Conservation (phyloP, 768 basidiomycete genomes). For the Holtermanniella nyarrowii region DNA sequence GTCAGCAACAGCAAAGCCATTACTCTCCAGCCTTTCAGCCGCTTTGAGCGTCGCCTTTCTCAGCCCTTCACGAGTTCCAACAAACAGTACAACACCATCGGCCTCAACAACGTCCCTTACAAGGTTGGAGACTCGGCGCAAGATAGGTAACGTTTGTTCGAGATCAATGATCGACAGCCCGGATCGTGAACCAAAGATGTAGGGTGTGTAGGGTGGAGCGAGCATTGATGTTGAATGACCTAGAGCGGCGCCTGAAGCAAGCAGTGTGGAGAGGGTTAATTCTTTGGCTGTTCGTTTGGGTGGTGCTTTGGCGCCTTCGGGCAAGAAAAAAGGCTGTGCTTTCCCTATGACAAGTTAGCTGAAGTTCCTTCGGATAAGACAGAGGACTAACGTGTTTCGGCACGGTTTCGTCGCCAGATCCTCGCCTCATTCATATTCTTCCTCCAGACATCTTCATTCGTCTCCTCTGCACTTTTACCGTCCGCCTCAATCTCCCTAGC, state of each 20-base stretch:
- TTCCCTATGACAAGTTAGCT: slow-evolving; percentile 1
- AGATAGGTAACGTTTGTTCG: slow-evolving; percentile 80
- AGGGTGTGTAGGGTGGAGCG: slow-evolving; percentile 85
- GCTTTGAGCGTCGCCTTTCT: slow-evolving; percentile 65
- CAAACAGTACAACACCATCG: slow-evolving; percentile 77
- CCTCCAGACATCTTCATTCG: slow-evolving; percentile 30
- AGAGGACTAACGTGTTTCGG: slow-evolving; percentile 10
- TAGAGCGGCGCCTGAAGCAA: slow-evolving; percentile 87
- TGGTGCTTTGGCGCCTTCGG: neutral
- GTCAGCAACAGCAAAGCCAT: slow-evolving; percentile 77
- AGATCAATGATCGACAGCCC: slow-evolving; percentile 89
- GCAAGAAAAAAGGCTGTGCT: slow-evolving; percentile 9
- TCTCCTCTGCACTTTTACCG: slow-evolving; percentile 6
- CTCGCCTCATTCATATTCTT: slow-evolving; percentile 29
- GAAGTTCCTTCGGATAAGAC: neutral
- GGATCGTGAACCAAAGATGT: slow-evolving; percentile 82
- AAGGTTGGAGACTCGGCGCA: slow-evolving; percentile 80
- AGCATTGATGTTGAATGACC: slow-evolving; percentile 67
- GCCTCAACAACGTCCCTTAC: slow-evolving; percentile 68
- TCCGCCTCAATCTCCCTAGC: neutral
- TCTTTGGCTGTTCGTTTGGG: slow-evolving; percentile 45
- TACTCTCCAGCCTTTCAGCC: slow-evolving; percentile 63
- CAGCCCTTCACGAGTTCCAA: slow-evolving; percentile 57
- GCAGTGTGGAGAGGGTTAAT: slow-evolving; percentile 73
- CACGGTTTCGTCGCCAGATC: slow-evolving; percentile 21